These are phyloP conservation scores for Aspergillus diversus DNA, from an alignment of 495 filamentous ascomycete genomes.

Conservation along the genomic window DNA sequence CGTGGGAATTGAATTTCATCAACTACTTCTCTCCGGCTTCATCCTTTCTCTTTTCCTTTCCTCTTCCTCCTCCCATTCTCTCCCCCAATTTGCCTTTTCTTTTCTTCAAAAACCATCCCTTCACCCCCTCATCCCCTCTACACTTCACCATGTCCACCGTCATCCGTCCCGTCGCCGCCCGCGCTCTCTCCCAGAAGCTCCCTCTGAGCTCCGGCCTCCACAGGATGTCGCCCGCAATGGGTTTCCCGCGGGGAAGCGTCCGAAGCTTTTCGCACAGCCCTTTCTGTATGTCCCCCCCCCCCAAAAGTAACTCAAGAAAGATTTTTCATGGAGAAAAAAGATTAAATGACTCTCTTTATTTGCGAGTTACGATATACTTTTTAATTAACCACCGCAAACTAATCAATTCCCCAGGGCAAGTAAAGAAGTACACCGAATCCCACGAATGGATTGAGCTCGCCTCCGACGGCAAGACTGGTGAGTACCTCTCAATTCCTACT, in stretches of 20 bases:
- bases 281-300: constrained; percentile 40
- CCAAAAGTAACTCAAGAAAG: constrained; percentile 5
- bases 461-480: constrained; percentile 63
- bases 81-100: constrained; percentile 22
- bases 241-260: constrained; percentile 56
- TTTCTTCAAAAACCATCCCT: not conserved
- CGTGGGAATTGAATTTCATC: constrained; percentile 6
- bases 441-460: constrained; percentile 97
- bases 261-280: constrained; percentile 53
- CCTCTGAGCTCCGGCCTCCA: constrained; percentile 35
- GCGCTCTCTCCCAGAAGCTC: constrained; percentile 48
- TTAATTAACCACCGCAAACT: constrained; percentile 26
- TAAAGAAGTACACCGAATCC: constrained; percentile 93
- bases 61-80: constrained; percentile 19
- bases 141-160: constrained; percentile 41
- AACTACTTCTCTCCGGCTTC: constrained; percentile 28
- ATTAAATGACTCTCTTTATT: too few relatives aligned
- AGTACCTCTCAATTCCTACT: constrained; percentile 19
- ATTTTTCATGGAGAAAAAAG: not conserved
- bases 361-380: not conserved
- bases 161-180: constrained; percentile 48
- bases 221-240: constrained; percentile 46
- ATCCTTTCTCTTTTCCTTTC: constrained; percentile 26
- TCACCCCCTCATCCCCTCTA: not conserved
- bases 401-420: constrained; percentile 40